Percentiles rank a stretch among this genome's conserved stretches.
phyloP scores from a whole-genome alignment of 257 asterid genomes.

The Mentha longifolia region DNA sequence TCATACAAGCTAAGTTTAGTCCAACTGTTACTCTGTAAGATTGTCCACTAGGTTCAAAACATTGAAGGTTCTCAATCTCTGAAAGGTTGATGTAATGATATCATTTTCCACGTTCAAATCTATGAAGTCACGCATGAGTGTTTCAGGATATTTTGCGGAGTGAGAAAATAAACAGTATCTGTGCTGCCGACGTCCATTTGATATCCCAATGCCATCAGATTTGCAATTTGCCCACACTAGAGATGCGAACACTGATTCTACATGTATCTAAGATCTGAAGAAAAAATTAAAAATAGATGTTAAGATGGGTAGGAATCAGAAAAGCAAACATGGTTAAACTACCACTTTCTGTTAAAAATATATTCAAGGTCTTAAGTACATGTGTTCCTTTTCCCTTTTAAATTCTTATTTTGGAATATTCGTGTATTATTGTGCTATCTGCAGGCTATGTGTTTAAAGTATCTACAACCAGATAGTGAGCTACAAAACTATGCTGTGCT shows the following conservation, averaged over 20 bases:
- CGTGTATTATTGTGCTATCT: slow-evolving; percentile 16
- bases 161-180: slow-evolving; percentile 29
- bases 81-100: slow-evolving; percentile 12
- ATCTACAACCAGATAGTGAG: slow-evolving; percentile 88
- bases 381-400: slow-evolving; percentile 26
- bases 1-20: slow-evolving; percentile 16
- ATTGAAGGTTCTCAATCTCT: slow-evolving; percentile 18
- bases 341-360: slow-evolving; percentile 22
- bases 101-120: slow-evolving; percentile 10
- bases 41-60: slow-evolving; percentile 13
- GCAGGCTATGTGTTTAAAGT: slow-evolving; percentile 88
- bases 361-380: slow-evolving; percentile 17
- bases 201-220: slow-evolving; percentile 29
- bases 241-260: slow-evolving; percentile 9
- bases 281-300: not conserved
- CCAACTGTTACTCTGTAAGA: slow-evolving; percentile 25
- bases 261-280: slow-evolving; percentile 11
- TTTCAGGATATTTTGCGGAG: slow-evolving; percentile 26
- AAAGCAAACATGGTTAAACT: not conserved
- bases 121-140: slow-evolving; percentile 16
- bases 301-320: slow-evolving; percentile 29
- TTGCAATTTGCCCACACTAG: slow-evolving; percentile 13
- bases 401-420: slow-evolving; percentile 31
- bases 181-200: slow-evolving; percentile 18
- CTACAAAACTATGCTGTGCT: slow-evolving; percentile 75